Conservation (phyloP, 2,329 filamentous ascomycete species). For the Epicoccum nigrum region DNA sequence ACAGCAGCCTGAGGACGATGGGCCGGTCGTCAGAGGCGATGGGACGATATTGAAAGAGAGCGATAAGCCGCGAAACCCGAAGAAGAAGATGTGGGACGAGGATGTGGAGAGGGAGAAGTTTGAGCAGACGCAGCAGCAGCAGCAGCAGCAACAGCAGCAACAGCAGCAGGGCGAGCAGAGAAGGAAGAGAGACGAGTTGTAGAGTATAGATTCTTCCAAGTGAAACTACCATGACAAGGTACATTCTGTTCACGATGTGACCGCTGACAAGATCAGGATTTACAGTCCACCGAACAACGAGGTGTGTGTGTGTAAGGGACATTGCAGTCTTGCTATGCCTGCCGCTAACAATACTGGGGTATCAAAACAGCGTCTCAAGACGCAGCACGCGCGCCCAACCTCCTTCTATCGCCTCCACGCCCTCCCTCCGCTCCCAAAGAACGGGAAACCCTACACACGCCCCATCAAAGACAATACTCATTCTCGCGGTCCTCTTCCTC, state of each 20-base stretch:
- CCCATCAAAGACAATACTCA: constrained; percentile 18
- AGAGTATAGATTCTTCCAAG: background rate
- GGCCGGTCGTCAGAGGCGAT: constrained; percentile 50
- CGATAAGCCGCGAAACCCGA: constrained; percentile 58
- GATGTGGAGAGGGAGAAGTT: constrained; percentile 40
- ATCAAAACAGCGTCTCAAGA: background rate
- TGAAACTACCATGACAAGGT: too few relatives aligned
- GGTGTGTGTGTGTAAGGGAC: too few relatives aligned
- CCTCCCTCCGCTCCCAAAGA: too few relatives aligned
- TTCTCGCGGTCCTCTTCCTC: constrained; percentile 22
- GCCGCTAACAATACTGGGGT: background rate
- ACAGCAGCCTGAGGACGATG: constrained; percentile 36
- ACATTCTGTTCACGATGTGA: background rate
- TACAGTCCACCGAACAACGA: too few relatives aligned
- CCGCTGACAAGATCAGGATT: background rate
- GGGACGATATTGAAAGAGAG: constrained; percentile 53
- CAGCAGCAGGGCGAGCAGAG: background rate
- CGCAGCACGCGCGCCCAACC: too few relatives aligned
- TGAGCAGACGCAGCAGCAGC: constrained; percentile 25
- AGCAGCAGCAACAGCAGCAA: constrained; percentile 21
- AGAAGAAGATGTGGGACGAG: constrained; percentile 68
- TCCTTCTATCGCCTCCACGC: background rate
- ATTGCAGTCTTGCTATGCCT: too few relatives aligned
- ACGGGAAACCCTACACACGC: too few relatives aligned
- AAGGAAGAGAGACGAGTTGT: constrained; percentile 20